Base-by-base conservation (phyloP, 1,139 yeast genomes). In the Zygoascus hellenicus region DNA sequence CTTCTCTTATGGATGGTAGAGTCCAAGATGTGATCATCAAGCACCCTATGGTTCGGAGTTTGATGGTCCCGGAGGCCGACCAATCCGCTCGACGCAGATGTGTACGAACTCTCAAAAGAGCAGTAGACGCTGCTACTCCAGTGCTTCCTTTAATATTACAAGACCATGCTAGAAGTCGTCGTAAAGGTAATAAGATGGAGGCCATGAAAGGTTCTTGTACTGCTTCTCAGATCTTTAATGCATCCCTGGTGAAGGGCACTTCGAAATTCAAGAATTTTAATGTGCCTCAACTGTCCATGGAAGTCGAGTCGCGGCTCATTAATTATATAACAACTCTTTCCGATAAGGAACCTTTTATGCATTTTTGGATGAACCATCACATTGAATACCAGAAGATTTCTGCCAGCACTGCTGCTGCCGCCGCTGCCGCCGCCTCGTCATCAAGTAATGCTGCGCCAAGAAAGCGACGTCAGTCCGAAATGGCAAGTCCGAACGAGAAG, bases 31-130 rank as follows among this genome's bases (percentile, higher is more conserved):
- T 58, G 15, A 53, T 61, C 35, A 50, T 61, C 34, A 61, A 61
- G 44, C 55, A 61, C 49, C 64, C 65, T 26, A 50, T 61, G 4
- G 57, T 61, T 15, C 55, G 65, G 15, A 54, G 62, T n/a, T 51
- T 63, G 30, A 45, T 58, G 10, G 63, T 63, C 1, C 66, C 66
- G n/a, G 62, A 61, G 41, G 57, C 63, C 47, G 66, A 63, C 41
- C 51, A 62, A 35, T 61, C 57, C 32, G 66, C 67, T 6, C 47
- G 66, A 10, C 52, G 64, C 3, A 47, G 64, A 29, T 63, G 66
- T 45, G 54, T 62, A 35, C 48, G 48, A 26, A 51, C 61, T 22
- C 51, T 61, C 33, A 48, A 58, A 15, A 48, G 53, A 31, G 59
- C 59, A 13, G 54, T 61, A 3, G 58, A 57, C 28, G 59, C 65